phyloP scores from a whole-genome alignment of 2,329 filamentous ascomycete genomes.

The Lecanosticta acicola region DNA sequence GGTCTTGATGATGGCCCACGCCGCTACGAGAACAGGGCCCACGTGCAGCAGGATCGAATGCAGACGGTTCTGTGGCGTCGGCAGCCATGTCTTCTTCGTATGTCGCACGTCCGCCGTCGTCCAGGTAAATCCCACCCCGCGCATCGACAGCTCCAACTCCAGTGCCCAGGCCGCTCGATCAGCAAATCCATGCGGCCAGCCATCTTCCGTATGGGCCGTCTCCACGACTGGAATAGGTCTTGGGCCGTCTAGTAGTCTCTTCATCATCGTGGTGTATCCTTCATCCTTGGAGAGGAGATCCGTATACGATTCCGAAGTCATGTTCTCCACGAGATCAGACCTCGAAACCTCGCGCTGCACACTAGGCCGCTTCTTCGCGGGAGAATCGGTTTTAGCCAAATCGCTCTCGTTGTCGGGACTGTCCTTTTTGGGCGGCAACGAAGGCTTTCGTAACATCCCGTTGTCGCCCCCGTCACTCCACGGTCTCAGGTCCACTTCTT shows the following conservation, averaged over 20 bases:
- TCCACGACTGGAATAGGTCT: slow-evolving; percentile 34
- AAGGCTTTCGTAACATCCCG: slow-evolving; percentile 14
- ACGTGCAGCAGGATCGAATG: slow-evolving; percentile 39
- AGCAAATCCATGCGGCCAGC: slow-evolving; percentile 35
- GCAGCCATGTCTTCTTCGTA: slow-evolving; percentile 41
- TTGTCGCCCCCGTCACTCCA: slow-evolving; percentile 19
- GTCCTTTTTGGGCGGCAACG: slow-evolving; percentile 1
- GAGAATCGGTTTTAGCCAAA: slow-evolving; percentile 4
- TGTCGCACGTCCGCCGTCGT: slow-evolving; percentile 43
- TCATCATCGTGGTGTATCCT: slow-evolving; percentile 17
- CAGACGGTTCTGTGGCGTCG: slow-evolving; percentile 35
- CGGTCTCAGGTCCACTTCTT: slow-evolving; percentile 13
- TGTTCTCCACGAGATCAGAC: slow-evolving; percentile 23
- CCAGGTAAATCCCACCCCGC: slow-evolving; percentile 43
- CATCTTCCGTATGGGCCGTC: slow-evolving; percentile 36
- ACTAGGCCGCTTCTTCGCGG: slow-evolving; percentile 8
- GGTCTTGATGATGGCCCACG: slow-evolving; percentile 33
- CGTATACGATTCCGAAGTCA: slow-evolving; percentile 22
- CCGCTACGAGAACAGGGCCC: slow-evolving; percentile 33
- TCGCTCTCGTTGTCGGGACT: not conserved
- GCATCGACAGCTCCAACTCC: slow-evolving; percentile 42
- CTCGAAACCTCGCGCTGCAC: slow-evolving; percentile 16
- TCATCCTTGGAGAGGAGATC: slow-evolving; percentile 18
- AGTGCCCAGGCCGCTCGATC: slow-evolving; percentile 42
- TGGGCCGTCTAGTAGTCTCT: slow-evolving; percentile 21